Conservation (phyloP, 768 basidiomycete species). For the Erythrobasidium yunnanense region DNA sequence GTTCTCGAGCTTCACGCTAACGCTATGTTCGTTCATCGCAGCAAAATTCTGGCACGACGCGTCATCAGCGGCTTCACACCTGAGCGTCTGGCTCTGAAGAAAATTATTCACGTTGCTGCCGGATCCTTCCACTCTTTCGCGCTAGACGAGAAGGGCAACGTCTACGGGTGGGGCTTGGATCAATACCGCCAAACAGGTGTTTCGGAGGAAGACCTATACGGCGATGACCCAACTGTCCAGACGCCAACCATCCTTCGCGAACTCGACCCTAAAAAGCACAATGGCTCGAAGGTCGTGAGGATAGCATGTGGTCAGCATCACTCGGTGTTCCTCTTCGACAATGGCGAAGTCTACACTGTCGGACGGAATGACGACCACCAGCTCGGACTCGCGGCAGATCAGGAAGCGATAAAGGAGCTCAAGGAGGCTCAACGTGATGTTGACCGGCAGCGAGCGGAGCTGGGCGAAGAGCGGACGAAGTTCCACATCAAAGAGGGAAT, state of each 20-base stretch:
- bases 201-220: slow-evolving; percentile 44
- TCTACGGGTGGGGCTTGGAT: slow-evolving; percentile 96
- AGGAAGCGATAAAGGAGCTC: slow-evolving; percentile 4
- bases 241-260: slow-evolving; percentile 48
- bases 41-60: slow-evolving; percentile 46
- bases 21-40: background rate
- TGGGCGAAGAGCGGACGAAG: slow-evolving; percentile 18
- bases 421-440: slow-evolving; percentile 22
- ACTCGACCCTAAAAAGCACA: slow-evolving; percentile 40
- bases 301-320: slow-evolving; percentile 61
- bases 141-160: slow-evolving; percentile 65
- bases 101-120: slow-evolving; percentile 61
- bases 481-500: slow-evolving; percentile 28
- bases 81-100: slow-evolving; percentile 69
- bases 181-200: slow-evolving; percentile 60
- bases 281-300: slow-evolving; percentile 46
- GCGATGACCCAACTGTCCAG: slow-evolving; percentile 38
- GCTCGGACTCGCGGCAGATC: slow-evolving; percentile 50
- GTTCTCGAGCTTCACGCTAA: background rate
- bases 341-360: slow-evolving; percentile 73
- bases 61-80: slow-evolving; percentile 82
- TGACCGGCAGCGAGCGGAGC: slow-evolving; percentile 1
- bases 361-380: slow-evolving; percentile 77
- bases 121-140: slow-evolving; percentile 85
- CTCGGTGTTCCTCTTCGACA: slow-evolving; percentile 71